Evolutionary conservation across 257 asterid species (phyloP).

Genomic region (Lycium barbarum): DNA sequence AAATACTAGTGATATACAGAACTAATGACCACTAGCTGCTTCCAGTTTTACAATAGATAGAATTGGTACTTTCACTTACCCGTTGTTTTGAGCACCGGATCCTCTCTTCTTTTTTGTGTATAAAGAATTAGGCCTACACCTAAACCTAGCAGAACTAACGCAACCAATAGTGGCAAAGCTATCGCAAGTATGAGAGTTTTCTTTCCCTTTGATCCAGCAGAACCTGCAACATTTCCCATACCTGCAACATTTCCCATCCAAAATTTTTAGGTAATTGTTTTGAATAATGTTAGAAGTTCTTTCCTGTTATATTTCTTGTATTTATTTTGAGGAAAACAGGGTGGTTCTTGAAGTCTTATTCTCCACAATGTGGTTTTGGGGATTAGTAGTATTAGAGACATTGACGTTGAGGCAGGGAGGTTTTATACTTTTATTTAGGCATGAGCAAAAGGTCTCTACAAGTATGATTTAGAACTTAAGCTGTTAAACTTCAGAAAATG

Average conservation of each 20-base stretch:
- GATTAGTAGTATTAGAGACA: too few species aligned
- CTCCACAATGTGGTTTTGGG: too few species aligned
- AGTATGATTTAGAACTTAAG: too few species aligned
- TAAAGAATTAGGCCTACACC: constrained; percentile 18
- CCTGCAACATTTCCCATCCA: constrained; percentile 17
- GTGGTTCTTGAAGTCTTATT: too few species aligned
- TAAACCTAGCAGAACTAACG: neutral
- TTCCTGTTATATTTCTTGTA: too few species aligned
- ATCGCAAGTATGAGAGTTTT: constrained; percentile 12
- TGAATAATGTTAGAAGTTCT: too few species aligned
- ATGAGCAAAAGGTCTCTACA: too few species aligned
- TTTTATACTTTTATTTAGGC: too few species aligned
- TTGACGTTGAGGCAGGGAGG: too few species aligned
- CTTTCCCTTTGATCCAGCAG: neutral
- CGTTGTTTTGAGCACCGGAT: neutral
- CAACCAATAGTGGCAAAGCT: constrained; percentile 23
- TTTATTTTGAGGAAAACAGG: too few species aligned
- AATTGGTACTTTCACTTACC: neutral
- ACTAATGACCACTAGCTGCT: neutral
- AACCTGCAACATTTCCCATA: constrained; percentile 15
- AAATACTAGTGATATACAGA: neutral
- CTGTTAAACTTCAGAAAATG: neutral
- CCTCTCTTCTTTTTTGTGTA: constrained; percentile 1
- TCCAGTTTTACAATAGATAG: neutral
- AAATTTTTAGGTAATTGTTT: neutral